Percentiles rank a stretch among this genome's conserved stretches.
Evolutionary conservation across 495 filamentous ascomycete species (phyloP).

Genomic region (Cercophora newfieldiana): DNA sequence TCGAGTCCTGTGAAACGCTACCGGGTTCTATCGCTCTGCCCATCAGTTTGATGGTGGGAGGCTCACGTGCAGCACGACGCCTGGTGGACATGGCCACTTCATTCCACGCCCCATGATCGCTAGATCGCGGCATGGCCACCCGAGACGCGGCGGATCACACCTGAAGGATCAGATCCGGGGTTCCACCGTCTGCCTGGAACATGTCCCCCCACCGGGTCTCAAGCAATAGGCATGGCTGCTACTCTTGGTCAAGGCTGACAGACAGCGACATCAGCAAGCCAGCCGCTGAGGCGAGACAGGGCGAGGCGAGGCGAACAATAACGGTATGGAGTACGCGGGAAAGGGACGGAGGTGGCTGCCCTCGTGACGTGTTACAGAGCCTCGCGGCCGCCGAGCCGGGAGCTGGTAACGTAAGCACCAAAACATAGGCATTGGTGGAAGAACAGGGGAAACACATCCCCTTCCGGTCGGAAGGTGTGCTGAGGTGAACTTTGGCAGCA

Average conservation of each 20-base stretch:
- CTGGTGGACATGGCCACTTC: neutral
- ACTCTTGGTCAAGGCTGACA: neutral
- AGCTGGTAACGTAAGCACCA: neutral
- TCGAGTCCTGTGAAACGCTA: slow-evolving; percentile 10
- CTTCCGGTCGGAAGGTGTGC: neutral
- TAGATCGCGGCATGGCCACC: neutral
- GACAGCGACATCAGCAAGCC: neutral
- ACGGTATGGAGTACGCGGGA: neutral
- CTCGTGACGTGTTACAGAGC: neutral
- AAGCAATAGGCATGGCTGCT: neutral
- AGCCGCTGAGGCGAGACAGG: neutral
- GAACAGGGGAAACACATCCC: neutral
- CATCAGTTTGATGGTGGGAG: neutral
- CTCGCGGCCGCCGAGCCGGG: neutral
- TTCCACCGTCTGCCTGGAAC: neutral
- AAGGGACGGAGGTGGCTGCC: neutral
- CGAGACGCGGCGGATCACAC: neutral
- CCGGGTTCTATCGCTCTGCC: slow-evolving; percentile 2
- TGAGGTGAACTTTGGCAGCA: neutral
- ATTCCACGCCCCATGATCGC: neutral
- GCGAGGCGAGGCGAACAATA: slow-evolving; percentile 5
- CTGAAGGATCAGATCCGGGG: neutral
- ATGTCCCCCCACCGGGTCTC: neutral
- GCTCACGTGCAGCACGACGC: no score
- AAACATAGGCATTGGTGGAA: neutral